These are phyloP conservation scores for Erysimum cheiranthoides DNA, from an alignment of 345 rosid species.

Conservation along the genomic window DNA sequence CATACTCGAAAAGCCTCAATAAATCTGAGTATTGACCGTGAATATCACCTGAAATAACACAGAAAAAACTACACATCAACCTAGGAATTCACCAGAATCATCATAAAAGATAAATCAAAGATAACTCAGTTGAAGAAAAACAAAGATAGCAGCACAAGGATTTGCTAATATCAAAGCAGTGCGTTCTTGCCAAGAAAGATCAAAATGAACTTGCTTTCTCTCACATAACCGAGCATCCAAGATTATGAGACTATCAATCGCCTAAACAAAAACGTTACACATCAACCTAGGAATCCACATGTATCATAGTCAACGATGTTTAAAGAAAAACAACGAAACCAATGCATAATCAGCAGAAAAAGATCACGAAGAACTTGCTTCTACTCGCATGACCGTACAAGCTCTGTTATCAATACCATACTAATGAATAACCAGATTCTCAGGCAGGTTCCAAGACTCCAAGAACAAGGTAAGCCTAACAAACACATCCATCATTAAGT, in stretches of 20 bases:
- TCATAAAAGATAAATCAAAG: neutral
- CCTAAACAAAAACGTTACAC: slow-evolving; percentile 5
- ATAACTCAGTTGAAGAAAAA: neutral
- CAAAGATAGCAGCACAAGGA: neutral
- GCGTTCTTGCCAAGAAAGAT: too few relatives aligned
- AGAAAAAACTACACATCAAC: slow-evolving; percentile 14
- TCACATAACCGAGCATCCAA: neutral
- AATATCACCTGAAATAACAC: slow-evolving; percentile 50
- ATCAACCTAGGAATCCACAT: neutral
- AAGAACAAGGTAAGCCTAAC: slow-evolving; percentile 3
- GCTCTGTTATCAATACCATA: slow-evolving; percentile 5
- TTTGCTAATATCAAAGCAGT: neutral
- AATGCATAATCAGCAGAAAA: neutral
- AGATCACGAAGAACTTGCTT: neutral
- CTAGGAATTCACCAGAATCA: neutral
- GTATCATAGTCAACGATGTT: neutral
- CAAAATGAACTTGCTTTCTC: neutral
- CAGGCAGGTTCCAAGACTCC: neutral
- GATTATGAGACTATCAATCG: neutral
- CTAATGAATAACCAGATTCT: neutral
- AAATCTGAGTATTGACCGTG: slow-evolving; percentile 51
- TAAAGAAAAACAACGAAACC: neutral
- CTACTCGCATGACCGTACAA: neutral
- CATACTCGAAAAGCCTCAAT: slow-evolving; percentile 56
- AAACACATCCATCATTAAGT: slow-evolving; percentile 24